Conservation (phyloP, 192 early-diverging fungal genomes). For the Coemansia sp. region DNA sequence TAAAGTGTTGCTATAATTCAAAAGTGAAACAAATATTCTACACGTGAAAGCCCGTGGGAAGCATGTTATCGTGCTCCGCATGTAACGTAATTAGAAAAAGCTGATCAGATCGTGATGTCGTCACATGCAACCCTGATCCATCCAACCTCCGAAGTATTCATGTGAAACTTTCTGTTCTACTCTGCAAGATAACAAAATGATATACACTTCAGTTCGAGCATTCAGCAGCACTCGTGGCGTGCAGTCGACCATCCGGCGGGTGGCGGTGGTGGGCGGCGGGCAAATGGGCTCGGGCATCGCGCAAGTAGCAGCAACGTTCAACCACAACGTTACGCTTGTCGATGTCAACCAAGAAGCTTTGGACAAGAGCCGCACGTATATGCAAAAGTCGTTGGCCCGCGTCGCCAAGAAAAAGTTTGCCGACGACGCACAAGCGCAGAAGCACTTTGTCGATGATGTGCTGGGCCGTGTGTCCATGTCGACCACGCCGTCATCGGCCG, state of each 20-base stretch:
- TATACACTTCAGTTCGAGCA: background rate
- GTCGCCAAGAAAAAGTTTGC: slow-evolving; percentile 88
- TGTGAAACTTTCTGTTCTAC: background rate
- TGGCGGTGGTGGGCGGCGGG: slow-evolving; percentile 85
- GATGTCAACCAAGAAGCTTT: slow-evolving; percentile 73
- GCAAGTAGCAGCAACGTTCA: slow-evolving; percentile 81
- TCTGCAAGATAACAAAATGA: background rate
- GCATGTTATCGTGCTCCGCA: too few relatives aligned
- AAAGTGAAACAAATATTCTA: too few relatives aligned
- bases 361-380: slow-evolving; percentile 79
- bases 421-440: slow-evolving; percentile 66
- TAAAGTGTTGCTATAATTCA: too few relatives aligned
- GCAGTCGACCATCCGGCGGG: slow-evolving; percentile 28
- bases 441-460: slow-evolving; percentile 69
- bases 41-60: too few relatives aligned
- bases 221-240: slow-evolving; percentile 4
- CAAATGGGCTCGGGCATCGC: slow-evolving; percentile 88
- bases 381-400: slow-evolving; percentile 78
- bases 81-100: too few relatives aligned
- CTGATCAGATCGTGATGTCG: too few relatives aligned
- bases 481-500: slow-evolving; percentile 66
- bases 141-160: too few relatives aligned
- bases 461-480: slow-evolving; percentile 65
- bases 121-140: too few relatives aligned
- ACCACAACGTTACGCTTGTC: slow-evolving; percentile 82